Conservation (phyloP, 2,329 filamentous ascomycete genomes). For the Neoarthrinium moseri region DNA sequence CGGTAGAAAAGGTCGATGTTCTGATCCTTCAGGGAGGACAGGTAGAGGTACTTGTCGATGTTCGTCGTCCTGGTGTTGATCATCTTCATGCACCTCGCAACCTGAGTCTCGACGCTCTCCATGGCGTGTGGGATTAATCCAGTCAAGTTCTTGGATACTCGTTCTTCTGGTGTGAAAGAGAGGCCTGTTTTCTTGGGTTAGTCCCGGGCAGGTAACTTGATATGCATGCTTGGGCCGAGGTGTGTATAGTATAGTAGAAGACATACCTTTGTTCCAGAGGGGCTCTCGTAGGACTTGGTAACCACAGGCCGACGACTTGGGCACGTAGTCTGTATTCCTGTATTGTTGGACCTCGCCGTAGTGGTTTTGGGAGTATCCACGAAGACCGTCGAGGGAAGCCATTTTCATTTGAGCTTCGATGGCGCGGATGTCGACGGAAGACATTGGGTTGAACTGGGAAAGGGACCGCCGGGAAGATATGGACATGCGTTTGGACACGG, state of each 20-base stretch:
- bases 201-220: slow-evolving; percentile 4
- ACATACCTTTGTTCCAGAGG: slow-evolving; percentile 64
- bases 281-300: slow-evolving; percentile 63
- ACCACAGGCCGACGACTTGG: slow-evolving; percentile 51
- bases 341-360: slow-evolving; percentile 56
- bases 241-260: slow-evolving; percentile 10
- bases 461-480: slow-evolving; percentile 48
- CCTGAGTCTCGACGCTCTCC: slow-evolving; percentile 59
- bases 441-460: slow-evolving; percentile 54
- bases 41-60: slow-evolving; percentile 82
- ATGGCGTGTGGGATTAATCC: slow-evolving; percentile 65
- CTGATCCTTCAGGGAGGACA: slow-evolving; percentile 71
- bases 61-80: slow-evolving; percentile 66
- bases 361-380: slow-evolving; percentile 58
- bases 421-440: slow-evolving; percentile 53
- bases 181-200: slow-evolving; percentile 44
- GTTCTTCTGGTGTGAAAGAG: slow-evolving; percentile 63
- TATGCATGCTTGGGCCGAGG: no score
- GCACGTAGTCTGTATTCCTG: slow-evolving; percentile 51
- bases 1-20: slow-evolving; percentile 84
- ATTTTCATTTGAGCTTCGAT: slow-evolving; percentile 62
- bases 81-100: slow-evolving; percentile 69
- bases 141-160: slow-evolving; percentile 62
- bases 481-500: slow-evolving; percentile 51
- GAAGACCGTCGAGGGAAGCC: slow-evolving; percentile 58